Base-by-base conservation (phyloP, 345 rosid species). In the Aethionema arabicum region DNA sequence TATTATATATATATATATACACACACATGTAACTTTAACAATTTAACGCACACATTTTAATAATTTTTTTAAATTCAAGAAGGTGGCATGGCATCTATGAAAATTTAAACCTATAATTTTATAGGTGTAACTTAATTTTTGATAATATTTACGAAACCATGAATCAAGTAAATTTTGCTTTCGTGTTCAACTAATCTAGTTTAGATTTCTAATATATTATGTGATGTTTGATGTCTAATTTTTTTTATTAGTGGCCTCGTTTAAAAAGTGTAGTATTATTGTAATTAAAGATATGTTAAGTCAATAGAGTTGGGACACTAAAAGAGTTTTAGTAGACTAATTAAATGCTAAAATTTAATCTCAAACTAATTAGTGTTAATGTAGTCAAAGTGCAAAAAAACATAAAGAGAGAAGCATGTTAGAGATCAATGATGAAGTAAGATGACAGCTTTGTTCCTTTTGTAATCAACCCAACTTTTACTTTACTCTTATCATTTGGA, bases 401-500 rank as follows among this genome's bases (percentile, higher is more conserved):
- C 9, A 35, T 38, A 52, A 44, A 60, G 51, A 54, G 33, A 56
- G 59, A 70, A 36, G 60, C 74, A 63, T 70, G 74, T 63, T 70
- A 63, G 55, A 50, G 52, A 64, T n/a, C n/a, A 51, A 71, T 71
- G 66, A 71, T 71, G 70, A 37, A 38, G 56, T 70, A 52, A 71
- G 65, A 38, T 37, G 6, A 3, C 75, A 65, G 75, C 70, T 71
- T 69, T 46, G 14, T 70, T 56, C 53, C 70, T 71, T 71, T 65
- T 58, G 46, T 72, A 50, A 59, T 51, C 61, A 72, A 72, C 44
- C 70, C 62, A 69, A 71, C 70, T 65, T 71, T 71, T 50, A 52
- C 75, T 72, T 71, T 21, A 21, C 27, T 71, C 61, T 27, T 32
- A 43, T 52, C 8, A 8, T 29, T 64, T 65, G 31, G 70, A 37